Evolutionary conservation across 2,329 filamentous ascomycete species (phyloP).

Genomic region (Colletotrichum chlorophyti): DNA sequence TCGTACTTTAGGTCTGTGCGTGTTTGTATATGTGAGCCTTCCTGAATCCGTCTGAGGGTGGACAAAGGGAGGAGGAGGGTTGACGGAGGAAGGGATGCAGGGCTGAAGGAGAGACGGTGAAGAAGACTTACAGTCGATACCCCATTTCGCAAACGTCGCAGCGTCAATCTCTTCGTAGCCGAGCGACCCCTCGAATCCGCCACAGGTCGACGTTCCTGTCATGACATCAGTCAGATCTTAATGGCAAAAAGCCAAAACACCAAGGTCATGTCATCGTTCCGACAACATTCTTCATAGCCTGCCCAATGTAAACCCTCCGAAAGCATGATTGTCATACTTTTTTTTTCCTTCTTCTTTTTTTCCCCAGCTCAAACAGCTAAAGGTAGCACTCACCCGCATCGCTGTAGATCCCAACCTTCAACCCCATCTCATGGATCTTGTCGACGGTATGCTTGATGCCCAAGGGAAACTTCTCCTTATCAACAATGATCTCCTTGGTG

Average conservation of each 20-base stretch:
- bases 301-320: not conserved
- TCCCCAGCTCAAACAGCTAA: not conserved
- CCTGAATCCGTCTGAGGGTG: too few species aligned
- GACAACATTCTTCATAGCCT: too few species aligned
- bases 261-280: too few species aligned
- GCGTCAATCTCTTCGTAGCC: constrained; percentile 66
- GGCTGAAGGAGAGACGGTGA: not conserved
- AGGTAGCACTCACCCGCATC: constrained; percentile 49
- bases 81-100: not conserved
- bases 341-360: too few species aligned
- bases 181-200: constrained; percentile 61
- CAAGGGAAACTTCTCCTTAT: constrained; percentile 60
- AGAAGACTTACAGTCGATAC: constrained; percentile 56
- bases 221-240: not conserved
- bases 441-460: constrained; percentile 62
- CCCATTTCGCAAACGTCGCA: constrained; percentile 62
- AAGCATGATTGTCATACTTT: too few species aligned
- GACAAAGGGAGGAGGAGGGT: not conserved
- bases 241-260: not conserved
- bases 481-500: constrained; percentile 52
- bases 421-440: constrained; percentile 59
- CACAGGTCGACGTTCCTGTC: constrained; percentile 51
- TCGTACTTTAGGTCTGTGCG: constrained; percentile 63
- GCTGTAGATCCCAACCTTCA: constrained; percentile 71
- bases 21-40: too few species aligned